These are phyloP conservation scores for Boletus hoseneyae DNA, from an alignment of 1,284 basidiomycete genomes.

Conservation along the genomic window DNA sequence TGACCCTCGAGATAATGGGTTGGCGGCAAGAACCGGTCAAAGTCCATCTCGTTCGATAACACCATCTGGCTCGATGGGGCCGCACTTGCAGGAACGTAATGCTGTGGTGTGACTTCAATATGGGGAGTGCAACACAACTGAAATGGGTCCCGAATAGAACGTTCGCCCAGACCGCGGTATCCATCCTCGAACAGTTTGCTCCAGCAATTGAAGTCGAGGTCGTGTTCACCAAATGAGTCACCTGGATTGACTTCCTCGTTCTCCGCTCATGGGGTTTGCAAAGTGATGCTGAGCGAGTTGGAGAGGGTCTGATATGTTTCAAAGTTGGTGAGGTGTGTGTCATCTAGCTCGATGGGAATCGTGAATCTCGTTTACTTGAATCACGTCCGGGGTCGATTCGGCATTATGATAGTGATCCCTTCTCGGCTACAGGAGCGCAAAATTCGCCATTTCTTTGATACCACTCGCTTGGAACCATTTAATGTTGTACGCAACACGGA, in stretches of 20 bases:
- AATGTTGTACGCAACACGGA: too few species aligned
- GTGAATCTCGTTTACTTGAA: constrained; percentile 4
- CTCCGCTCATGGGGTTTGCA: neutral
- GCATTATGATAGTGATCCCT: too few species aligned
- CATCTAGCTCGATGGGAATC: neutral
- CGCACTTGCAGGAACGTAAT: neutral
- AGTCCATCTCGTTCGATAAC: neutral
- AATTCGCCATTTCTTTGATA: too few species aligned
- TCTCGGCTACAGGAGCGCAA: too few species aligned
- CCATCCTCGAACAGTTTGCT: too few species aligned
- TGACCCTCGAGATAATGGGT: constrained; percentile 20
- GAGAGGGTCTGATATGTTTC: constrained; percentile 10
- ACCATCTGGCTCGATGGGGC: constrained; percentile 3
- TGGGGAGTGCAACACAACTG: too few species aligned
- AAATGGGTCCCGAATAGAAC: too few species aligned
- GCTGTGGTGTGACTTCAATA: too few species aligned
- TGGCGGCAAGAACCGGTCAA: neutral
- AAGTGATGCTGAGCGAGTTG: constrained; percentile 1
- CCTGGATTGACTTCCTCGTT: constrained; percentile 1
- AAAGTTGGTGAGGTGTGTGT: constrained; percentile 1
- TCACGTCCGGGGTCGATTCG: constrained; percentile 7
- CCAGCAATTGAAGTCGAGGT: too few species aligned
- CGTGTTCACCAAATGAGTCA: neutral
- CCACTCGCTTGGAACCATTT: too few species aligned
- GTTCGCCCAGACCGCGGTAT: too few species aligned